Base-by-base conservation (phyloP, 176 grass and related monocot genomes). In the Zoysia japonica region DNA sequence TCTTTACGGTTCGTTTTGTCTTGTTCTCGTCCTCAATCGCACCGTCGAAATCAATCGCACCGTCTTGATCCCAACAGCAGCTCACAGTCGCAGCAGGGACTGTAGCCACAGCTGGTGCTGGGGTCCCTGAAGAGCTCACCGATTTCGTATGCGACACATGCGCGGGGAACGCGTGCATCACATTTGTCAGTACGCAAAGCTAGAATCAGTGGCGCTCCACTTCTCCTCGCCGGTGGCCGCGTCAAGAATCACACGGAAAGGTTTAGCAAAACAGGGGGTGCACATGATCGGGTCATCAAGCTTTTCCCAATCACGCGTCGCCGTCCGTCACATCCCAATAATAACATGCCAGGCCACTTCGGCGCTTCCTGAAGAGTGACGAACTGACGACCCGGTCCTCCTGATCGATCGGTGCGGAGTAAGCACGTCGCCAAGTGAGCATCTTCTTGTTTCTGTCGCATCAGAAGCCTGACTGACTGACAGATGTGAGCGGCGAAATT, bases 221-320 rank as follows among this genome's bases (percentile, higher is more conserved):
- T 50, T 59, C 48, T 17, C 36, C 0, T 44, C 1, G 1, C 44
- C 39, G 67, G 63, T 44, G 62, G 17, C 63, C 48, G 63, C 36
- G 63, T 78, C 76, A 78, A 43, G 63, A n/a, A 52, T 41, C 36
- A 36, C 35, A 65, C 14, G 75, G 15, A 11, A 52, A 78, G 74
- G 68, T 48, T 48, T 57, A 66, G 61, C 80, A 75, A 61, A 79
- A 68, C 80, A 79, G 37, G 55, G 75, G 71, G 3, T 13, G 41
- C 16, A 43, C 68, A 73, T 36, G 62, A 38, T 6, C 6, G 14
- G 71, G 9, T 56, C 55, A 54, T 67, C 59, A 67, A 84, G 68
- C 11, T 47, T 66, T 63, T 54, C 43, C 67, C 81, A 42, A 70
- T 49, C 70, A 43, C 11, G 1, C 5, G 55, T 84, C 81, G 45